A percentile compares a stretch with the other conserved stretches of the same genome.
phyloP scores from a whole-genome alignment of 2,329 filamentous ascomycete genomes.

The Emergomyces orientalis region DNA sequence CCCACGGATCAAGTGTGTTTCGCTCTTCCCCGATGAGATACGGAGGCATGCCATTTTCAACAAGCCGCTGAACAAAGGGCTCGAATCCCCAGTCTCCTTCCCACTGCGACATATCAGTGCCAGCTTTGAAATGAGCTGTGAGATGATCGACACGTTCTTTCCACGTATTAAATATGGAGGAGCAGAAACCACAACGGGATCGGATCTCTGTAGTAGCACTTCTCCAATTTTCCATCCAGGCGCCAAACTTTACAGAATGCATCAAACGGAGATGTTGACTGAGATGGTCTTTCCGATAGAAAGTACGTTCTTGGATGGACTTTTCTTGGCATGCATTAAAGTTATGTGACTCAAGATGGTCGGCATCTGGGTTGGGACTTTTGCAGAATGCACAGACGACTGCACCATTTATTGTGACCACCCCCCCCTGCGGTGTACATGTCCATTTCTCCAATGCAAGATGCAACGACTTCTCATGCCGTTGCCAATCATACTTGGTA shows the following conservation, averaged over 20 bases:
- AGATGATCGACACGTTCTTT: conserved; percentile 37
- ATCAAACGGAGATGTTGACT: conserved; percentile 53
- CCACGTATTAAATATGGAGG: conserved; percentile 34
- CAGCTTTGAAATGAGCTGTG: conserved; percentile 33
- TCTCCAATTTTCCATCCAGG: conserved; percentile 52
- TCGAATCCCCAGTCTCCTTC: conserved; percentile 37
- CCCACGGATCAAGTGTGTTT: conserved; percentile 27
- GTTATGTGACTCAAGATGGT: conserved; percentile 52
- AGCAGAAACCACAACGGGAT: conserved; percentile 39
- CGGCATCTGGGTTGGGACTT: conserved; percentile 42
- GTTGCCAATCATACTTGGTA: conserved; percentile 51
- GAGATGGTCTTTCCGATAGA: conserved; percentile 55
- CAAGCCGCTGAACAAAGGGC: conserved; percentile 26
- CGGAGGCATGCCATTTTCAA: conserved; percentile 31
- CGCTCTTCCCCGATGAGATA: conserved; percentile 31
- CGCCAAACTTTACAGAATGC: conserved; percentile 48
- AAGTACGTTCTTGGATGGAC: conserved; percentile 49
- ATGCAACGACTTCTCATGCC: conserved; percentile 51
- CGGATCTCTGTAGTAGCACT: conserved; percentile 47
- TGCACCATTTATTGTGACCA: conserved; percentile 41
- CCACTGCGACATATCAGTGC: conserved; percentile 32
- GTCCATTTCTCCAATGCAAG: conserved; percentile 50
- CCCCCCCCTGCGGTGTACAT: conserved; percentile 50
- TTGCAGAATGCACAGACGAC: conserved; percentile 53
- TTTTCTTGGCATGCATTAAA: conserved; percentile 52